Conservation (phyloP, 2,329 filamentous ascomycete species). For the Trichoderma sp. region DNA sequence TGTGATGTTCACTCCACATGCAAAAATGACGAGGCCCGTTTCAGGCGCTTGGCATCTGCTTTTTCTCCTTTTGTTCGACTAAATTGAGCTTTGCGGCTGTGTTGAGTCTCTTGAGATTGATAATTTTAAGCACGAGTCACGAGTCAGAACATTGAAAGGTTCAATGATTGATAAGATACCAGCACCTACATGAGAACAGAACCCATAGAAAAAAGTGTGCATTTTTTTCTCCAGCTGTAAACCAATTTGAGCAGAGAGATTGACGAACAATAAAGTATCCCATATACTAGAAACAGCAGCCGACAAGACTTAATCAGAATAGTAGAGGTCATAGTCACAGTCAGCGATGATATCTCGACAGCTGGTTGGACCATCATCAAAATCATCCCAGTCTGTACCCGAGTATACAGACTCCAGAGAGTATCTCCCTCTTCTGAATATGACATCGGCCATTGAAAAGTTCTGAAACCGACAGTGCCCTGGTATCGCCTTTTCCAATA, state of each 20-base stretch:
- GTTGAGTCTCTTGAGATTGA: not conserved
- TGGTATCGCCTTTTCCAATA: not conserved
- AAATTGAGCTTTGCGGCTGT: not conserved
- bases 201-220: not conserved
- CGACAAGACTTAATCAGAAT: not conserved
- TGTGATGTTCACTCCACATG: constrained; percentile 12
- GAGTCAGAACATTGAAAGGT: not conserved
- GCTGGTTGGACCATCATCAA: not conserved
- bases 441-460: not conserved
- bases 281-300: not conserved
- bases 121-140: not conserved
- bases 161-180: not conserved
- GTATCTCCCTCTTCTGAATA: not conserved
- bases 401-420: not conserved
- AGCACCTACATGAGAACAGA: not conserved
- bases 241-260: not conserved
- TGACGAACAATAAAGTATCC: not conserved
- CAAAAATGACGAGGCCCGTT: constrained; percentile 14
- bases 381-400: not conserved
- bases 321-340: not conserved
- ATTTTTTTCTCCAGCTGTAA: not conserved
- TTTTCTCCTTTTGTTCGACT: not conserved
- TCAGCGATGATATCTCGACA: not conserved
- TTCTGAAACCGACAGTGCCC: not conserved
- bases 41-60: not conserved